Percentiles rank a stretch among this genome's conserved stretches.
Evolutionary conservation across 306 rosid genomes (phyloP).

Genomic region (Sechiopsis laciniata): DNA sequence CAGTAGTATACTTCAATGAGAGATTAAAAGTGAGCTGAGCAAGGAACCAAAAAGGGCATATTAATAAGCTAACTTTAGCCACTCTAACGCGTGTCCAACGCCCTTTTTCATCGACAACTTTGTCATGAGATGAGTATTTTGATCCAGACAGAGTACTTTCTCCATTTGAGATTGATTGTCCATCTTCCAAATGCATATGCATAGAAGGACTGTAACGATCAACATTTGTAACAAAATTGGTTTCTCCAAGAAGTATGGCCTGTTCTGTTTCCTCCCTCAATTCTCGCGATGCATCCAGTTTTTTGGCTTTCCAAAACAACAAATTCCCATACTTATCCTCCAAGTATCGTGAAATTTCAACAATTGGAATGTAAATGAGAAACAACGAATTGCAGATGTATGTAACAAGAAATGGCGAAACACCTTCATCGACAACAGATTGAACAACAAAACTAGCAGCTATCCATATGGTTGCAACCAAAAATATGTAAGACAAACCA

Average conservation of each 20-base stretch:
- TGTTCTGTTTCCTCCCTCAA: conserved; percentile 59
- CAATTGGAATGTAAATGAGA: conserved; percentile 76
- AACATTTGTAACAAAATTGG: conserved; percentile 23
- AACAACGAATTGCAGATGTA: conserved; percentile 90
- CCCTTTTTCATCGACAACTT: conserved; percentile 62
- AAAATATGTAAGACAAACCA: conserved; percentile 67
- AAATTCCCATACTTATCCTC: conserved; percentile 55
- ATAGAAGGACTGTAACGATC: conserved; percentile 25
- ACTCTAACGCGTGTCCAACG: conserved; percentile 79
- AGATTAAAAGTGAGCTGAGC: conserved; percentile 89
- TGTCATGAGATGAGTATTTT: conserved; percentile 19
- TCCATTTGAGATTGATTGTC: conserved; percentile 24
- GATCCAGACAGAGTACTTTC: conserved; percentile 22
- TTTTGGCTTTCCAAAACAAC: conserved; percentile 48
- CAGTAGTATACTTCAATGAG: conserved; percentile 90
- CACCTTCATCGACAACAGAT: conserved; percentile 88
- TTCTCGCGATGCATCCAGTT: conserved; percentile 26
- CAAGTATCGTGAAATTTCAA: conserved; percentile 65
- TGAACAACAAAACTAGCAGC: conserved; percentile 98
- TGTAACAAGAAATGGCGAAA: conserved; percentile 82
- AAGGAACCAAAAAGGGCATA: conserved; percentile 86
- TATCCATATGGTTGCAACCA: conserved; percentile 92
- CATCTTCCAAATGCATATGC: conserved; percentile 37
- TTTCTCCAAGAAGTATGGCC: conserved; percentile 50
- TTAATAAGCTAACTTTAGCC: conserved; percentile 83